phyloP scores from a whole-genome alignment of 2,329 filamentous ascomycete species.

The Colletotrichum abscissum region DNA sequence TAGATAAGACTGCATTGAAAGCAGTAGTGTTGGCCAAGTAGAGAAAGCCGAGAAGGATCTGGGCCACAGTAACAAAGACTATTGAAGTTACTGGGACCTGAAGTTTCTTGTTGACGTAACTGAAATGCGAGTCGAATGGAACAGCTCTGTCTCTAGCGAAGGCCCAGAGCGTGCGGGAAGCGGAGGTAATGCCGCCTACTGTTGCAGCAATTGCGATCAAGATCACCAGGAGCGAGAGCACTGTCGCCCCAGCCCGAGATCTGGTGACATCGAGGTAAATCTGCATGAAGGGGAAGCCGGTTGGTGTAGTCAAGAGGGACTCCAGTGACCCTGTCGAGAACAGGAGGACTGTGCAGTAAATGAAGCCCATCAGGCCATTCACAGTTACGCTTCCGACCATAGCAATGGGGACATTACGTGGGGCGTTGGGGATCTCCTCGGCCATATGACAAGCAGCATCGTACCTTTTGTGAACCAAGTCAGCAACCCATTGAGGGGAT shows the following conservation, averaged over 20 bases:
- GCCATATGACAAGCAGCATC: constrained; percentile 47
- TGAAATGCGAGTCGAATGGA: constrained; percentile 49
- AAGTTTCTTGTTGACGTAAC: constrained; percentile 43
- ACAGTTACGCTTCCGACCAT: constrained; percentile 48
- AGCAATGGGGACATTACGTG: constrained; percentile 45
- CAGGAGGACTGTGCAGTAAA: constrained; percentile 53
- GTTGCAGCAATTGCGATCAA: constrained; percentile 43
- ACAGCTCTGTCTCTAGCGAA: constrained; percentile 51
- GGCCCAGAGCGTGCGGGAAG: constrained; percentile 50
- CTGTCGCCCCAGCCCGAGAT: constrained; percentile 39
- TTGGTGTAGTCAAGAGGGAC: constrained; percentile 49
- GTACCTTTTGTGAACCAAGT: constrained; percentile 37
- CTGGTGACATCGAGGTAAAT: constrained; percentile 47
- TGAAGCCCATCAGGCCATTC: constrained; percentile 58
- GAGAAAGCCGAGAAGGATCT: constrained; percentile 48
- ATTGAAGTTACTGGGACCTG: constrained; percentile 49
- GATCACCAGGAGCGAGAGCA: constrained; percentile 43
- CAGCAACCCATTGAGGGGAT: accelerated
- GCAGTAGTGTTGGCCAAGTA: constrained; percentile 54
- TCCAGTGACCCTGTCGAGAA: constrained; percentile 54
- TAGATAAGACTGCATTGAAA: constrained; percentile 52
- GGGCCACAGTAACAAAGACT: constrained; percentile 38
- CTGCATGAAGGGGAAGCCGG: constrained; percentile 56
- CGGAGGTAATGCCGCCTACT: constrained; percentile 46
- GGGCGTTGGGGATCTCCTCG: constrained; percentile 46